phyloP scores from a whole-genome alignment of 2,329 filamentous ascomycete species.

The Coccinonectria pachysandricola region DNA sequence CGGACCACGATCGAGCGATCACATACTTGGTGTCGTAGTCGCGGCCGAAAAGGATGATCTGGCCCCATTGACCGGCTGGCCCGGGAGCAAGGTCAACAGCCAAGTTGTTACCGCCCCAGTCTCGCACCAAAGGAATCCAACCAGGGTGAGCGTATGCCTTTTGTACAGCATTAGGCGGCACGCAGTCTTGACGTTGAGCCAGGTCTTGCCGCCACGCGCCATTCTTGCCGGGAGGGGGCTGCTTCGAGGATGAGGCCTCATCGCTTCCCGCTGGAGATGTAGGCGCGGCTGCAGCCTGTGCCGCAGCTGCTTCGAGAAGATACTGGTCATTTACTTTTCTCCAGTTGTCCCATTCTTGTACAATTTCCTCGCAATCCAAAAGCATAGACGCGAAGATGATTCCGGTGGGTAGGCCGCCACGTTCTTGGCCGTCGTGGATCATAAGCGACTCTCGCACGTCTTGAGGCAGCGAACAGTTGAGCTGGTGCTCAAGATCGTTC shows the following conservation, averaged over 20 bases:
- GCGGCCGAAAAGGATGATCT: slow-evolving; percentile 91
- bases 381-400: slow-evolving; percentile 93
- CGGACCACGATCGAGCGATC: slow-evolving; percentile 81
- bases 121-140: slow-evolving; percentile 92
- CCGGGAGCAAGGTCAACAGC: slow-evolving; percentile 88
- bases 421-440: slow-evolving; percentile 93
- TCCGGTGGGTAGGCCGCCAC: slow-evolving; percentile 80
- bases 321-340: slow-evolving; percentile 86
- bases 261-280: slow-evolving; percentile 60
- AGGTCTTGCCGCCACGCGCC: slow-evolving; percentile 75
- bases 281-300: slow-evolving; percentile 52
- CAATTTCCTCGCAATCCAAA: slow-evolving; percentile 94
- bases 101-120: slow-evolving; percentile 98
- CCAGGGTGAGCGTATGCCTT: slow-evolving; percentile 87
- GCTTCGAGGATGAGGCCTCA: slow-evolving; percentile 59
- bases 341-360: slow-evolving; percentile 98
- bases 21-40: slow-evolving; percentile 99
- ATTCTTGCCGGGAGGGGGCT: slow-evolving; percentile 45
- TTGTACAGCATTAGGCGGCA: slow-evolving; percentile 77
- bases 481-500: slow-evolving; percentile 90
- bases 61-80: slow-evolving; percentile 83
- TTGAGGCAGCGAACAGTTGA: slow-evolving; percentile 87
- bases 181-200: slow-evolving; percentile 72
- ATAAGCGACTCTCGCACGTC: slow-evolving; percentile 88
- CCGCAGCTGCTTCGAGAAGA: slow-evolving; percentile 50